These are phyloP conservation scores for Thinopyrum elongatum DNA, from an alignment of 176 grass and related monocot species.

Conservation along the genomic window DNA sequence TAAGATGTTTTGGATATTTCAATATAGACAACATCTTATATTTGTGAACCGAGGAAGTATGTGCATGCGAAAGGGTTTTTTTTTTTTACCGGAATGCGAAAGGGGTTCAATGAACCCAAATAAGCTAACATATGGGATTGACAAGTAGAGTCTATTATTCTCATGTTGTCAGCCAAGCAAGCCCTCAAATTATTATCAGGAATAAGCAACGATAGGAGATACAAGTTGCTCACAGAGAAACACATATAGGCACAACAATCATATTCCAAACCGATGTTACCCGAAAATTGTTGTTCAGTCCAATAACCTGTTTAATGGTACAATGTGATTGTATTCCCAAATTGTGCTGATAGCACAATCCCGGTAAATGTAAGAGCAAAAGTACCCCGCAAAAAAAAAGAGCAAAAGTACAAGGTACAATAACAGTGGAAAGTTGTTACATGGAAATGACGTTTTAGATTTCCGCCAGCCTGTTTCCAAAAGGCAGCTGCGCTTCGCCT, in stretches of 20 bases:
- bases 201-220: background rate
- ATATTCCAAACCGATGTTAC: background rate
- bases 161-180: background rate
- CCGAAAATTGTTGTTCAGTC: background rate
- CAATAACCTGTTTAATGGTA: background rate
- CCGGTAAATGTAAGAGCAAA: background rate
- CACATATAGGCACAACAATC: background rate
- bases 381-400: too few relatives aligned
- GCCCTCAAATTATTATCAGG: background rate
- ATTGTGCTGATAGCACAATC: background rate
- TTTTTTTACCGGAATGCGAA: too few relatives aligned
- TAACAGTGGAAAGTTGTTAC: background rate
- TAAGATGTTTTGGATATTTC: too few relatives aligned
- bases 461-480: background rate
- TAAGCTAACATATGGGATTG: too few relatives aligned
- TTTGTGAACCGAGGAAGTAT: too few relatives aligned
- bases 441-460: background rate
- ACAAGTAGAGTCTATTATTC: too few relatives aligned
- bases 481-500: background rate
- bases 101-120: too few relatives aligned
- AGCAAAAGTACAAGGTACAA: conserved; percentile 6
- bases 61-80: too few relatives aligned
- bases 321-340: background rate
- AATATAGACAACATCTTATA: too few relatives aligned
- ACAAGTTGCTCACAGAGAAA: background rate